Conservation (phyloP, 495 filamentous ascomycete species). For the Tuber umbilicatum region DNA sequence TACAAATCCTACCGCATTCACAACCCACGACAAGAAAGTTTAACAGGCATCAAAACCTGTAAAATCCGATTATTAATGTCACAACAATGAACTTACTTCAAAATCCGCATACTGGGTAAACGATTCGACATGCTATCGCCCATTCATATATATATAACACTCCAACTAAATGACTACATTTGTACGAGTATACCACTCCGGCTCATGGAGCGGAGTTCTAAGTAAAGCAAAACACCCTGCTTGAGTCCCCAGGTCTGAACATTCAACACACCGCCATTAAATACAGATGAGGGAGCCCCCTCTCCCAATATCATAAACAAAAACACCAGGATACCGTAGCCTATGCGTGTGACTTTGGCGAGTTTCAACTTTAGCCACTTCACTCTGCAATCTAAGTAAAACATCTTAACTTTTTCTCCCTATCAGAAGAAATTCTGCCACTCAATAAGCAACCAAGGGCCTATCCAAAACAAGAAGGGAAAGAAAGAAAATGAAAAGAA, state of each 20-base stretch:
- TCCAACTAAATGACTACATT: background rate
- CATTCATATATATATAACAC: background rate
- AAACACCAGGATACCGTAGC: background rate
- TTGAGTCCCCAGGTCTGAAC: background rate
- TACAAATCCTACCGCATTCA: too few species aligned
- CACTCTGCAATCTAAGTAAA: background rate
- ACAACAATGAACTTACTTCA: background rate
- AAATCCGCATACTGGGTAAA: background rate
- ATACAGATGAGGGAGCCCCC: background rate
- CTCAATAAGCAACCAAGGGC: background rate
- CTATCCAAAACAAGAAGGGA: background rate
- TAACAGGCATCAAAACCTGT: background rate
- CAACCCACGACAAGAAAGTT: background rate
- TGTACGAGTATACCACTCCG: background rate
- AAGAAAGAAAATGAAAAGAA: slow-evolving; percentile 10
- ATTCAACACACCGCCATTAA: background rate
- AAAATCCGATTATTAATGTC: background rate
- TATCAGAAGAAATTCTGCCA: background rate
- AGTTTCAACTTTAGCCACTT: background rate
- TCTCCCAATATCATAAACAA: background rate
- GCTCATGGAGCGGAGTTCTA: background rate
- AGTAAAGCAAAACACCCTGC: background rate
- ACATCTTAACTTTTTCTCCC: background rate
- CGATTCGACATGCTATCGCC: background rate
- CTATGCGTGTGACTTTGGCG: background rate